Evolutionary conservation across 805 yeast genomes (phyloP).

Genomic region (Candida ovalis): DNA sequence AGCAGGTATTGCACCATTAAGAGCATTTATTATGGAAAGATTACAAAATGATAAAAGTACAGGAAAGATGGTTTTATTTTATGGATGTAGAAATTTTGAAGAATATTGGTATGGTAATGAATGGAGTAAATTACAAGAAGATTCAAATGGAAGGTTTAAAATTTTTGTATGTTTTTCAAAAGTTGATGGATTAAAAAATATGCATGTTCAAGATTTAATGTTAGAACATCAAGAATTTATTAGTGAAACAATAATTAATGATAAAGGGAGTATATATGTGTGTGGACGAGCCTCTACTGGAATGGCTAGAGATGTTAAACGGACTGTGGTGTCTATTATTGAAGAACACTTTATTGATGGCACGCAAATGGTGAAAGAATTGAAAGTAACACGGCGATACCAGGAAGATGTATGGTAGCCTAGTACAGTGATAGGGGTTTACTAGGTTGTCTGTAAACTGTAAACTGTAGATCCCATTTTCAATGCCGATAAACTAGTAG

Average conservation of each 20-base stretch:
- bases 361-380: conserved; percentile 60
- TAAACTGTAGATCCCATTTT: no score
- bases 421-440: background rate
- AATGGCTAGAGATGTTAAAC: conserved; percentile 88
- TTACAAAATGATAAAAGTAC: conserved; percentile 39
- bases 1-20: conserved; percentile 94
- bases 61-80: conserved; percentile 70
- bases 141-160: conserved; percentile 49
- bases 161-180: conserved; percentile 80
- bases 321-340: conserved; percentile 58
- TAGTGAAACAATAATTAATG: conserved; percentile 41
- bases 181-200: conserved; percentile 3
- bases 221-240: conserved; percentile 43
- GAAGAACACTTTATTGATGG: conserved; percentile 59
- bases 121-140: conserved; percentile 64
- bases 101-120: conserved; percentile 80
- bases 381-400: conserved; percentile 77
- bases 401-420: conserved; percentile 95
- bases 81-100: conserved; percentile 70
- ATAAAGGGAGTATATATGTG: conserved; percentile 81
- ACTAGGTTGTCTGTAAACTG: no score
- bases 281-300: conserved; percentile 85
- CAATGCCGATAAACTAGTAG: no score
- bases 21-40: conserved; percentile 80
- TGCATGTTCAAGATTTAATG: conserved; percentile 79